These are phyloP conservation scores for Xerocomus nothofagi DNA, from an alignment of 1,284 basidiomycete genomes.

Conservation along the genomic window DNA sequence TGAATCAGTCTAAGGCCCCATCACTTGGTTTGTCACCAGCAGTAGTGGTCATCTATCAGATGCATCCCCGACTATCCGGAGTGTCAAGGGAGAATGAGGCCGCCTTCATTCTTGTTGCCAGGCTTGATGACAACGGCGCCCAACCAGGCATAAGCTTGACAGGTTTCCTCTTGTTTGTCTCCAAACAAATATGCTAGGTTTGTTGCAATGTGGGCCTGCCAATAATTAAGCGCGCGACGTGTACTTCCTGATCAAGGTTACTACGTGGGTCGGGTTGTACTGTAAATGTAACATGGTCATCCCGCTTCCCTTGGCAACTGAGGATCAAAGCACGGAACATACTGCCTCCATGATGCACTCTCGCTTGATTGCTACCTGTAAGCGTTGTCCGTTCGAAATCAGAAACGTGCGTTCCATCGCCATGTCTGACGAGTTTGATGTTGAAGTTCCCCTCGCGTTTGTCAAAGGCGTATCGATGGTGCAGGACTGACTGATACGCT, in stretches of 20 bases:
- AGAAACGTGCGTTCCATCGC: constrained; percentile 4
- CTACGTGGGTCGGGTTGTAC: not conserved
- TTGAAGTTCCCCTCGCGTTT: not conserved
- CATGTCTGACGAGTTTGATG: constrained; percentile 1
- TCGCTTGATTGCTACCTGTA: not conserved
- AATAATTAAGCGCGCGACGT: not conserved
- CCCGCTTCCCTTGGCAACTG: no score
- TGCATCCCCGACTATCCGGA: no score
- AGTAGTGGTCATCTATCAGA: no score
- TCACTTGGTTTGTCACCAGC: no score
- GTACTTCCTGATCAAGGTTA: not conserved
- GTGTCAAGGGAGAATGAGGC: no score
- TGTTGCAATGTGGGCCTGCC: not conserved
- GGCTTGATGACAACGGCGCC: no score
- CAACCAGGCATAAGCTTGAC: not conserved
- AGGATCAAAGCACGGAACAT: not conserved
- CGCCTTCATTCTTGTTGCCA: no score
- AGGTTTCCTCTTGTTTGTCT: not conserved
- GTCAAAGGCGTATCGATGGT: not conserved
- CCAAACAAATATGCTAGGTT: not conserved
- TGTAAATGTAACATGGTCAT: no score
- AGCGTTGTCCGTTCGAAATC: not conserved
- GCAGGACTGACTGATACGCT: not conserved
- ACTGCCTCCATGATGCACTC: not conserved
- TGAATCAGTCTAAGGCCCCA: no score